Percentiles rank a stretch among this genome's conserved stretches.
Conservation (phyloP, 2,329 filamentous ascomycete genomes). For the Amylocarpus encephaloides region DNA sequence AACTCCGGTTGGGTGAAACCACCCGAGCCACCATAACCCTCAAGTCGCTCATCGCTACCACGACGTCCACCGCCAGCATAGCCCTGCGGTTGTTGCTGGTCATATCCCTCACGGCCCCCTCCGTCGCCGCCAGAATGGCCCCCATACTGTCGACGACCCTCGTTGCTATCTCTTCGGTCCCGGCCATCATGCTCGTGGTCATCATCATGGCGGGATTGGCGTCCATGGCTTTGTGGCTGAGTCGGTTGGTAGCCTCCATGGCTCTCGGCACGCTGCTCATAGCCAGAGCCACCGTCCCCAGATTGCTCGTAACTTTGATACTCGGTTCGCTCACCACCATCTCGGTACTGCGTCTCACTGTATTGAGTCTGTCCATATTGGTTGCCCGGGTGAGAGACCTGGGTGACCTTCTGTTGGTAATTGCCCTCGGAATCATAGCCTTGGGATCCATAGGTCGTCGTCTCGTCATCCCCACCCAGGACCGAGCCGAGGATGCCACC, state of each 20-base stretch:
- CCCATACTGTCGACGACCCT: not conserved
- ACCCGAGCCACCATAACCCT: conserved; percentile 12
- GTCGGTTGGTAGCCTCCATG: conserved; percentile 53
- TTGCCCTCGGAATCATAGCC: conserved; percentile 53
- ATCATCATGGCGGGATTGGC: conserved; percentile 31
- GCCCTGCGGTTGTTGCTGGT: not conserved
- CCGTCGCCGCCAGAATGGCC: conserved; percentile 7
- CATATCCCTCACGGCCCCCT: conserved; percentile 6
- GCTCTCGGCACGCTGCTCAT: conserved; percentile 52
- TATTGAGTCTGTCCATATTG: conserved; percentile 28
- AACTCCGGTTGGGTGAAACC: conserved; percentile 5
- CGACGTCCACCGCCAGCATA: conserved; percentile 9
- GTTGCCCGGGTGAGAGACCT: conserved; percentile 48
- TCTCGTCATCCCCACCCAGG: conserved; percentile 45
- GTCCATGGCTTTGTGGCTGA: conserved; percentile 46
- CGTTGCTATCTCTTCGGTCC: conserved; percentile 22
- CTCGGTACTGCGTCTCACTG: conserved; percentile 50
- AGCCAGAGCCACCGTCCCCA: conserved; percentile 42
- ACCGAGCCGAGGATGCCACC: conserved; percentile 60
- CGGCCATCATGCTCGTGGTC: conserved; percentile 26
- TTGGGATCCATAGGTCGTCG: conserved; percentile 46
- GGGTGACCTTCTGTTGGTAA: conserved; percentile 53
- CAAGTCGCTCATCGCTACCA: conserved; percentile 26
- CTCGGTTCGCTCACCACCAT: conserved; percentile 51
- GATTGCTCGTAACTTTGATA: conserved; percentile 54